phyloP scores from a whole-genome alignment of 257 asterid species.

The Gentiana straminea region DNA sequence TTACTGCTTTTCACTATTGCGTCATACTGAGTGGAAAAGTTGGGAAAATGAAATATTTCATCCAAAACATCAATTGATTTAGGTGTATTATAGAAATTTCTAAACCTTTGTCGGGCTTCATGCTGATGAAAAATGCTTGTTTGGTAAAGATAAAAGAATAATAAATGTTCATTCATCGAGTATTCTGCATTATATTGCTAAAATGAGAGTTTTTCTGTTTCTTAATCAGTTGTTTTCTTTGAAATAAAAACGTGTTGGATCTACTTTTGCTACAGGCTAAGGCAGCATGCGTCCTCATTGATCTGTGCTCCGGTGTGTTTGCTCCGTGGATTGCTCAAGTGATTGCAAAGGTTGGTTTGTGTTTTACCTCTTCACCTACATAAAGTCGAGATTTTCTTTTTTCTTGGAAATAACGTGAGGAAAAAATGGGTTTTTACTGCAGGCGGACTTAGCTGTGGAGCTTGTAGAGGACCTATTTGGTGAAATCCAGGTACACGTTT shows the following conservation, averaged over 20 bases:
- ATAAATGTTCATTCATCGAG: background rate
- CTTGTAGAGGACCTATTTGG: constrained; percentile 91
- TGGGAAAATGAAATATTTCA: background rate
- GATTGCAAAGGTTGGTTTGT: constrained; percentile 63
- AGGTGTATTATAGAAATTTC: background rate
- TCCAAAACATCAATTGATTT: background rate
- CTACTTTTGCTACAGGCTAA: constrained; percentile 50
- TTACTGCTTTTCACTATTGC: background rate
- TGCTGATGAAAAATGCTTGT: background rate
- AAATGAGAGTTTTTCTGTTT: constrained; percentile 12
- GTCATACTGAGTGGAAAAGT: background rate
- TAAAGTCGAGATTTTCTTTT: background rate
- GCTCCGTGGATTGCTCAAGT: constrained; percentile 97
- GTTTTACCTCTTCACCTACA: background rate
- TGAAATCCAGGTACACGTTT: constrained; percentile 60
- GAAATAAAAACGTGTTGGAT: constrained; percentile 9
- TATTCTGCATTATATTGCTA: constrained; percentile 3
- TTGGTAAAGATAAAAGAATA: background rate
- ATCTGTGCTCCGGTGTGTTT: constrained; percentile 81
- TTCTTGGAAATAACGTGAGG: background rate
- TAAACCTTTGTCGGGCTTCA: too few species aligned
- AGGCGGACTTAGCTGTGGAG: constrained; percentile 89
- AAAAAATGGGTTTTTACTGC: constrained; percentile 11
- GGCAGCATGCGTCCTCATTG: constrained; percentile 89
- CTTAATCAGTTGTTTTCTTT: constrained; percentile 12